Conservation (phyloP, 495 filamentous ascomycete genomes). For the Clohesyomyces aquaticus region DNA sequence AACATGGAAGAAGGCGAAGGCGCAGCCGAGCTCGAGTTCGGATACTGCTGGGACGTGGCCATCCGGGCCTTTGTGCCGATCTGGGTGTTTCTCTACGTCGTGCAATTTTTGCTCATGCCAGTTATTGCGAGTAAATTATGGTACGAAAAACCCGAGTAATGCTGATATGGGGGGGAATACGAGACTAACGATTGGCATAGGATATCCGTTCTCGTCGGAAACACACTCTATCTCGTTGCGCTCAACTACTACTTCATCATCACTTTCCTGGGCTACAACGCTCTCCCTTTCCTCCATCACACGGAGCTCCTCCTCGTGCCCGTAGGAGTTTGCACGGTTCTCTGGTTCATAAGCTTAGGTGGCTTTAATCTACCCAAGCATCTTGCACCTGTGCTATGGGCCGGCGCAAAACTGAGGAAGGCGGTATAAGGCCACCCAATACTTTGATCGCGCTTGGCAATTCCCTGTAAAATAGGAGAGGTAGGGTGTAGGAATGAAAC, state of each 20-base stretch:
- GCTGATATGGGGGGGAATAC: not conserved
- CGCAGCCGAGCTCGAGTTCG: constrained; percentile 68
- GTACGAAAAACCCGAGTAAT: constrained; percentile 36
- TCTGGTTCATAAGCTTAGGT: constrained; percentile 67
- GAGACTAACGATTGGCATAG: constrained; percentile 36
- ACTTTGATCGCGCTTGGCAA: no score
- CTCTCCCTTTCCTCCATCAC: constrained; percentile 72
- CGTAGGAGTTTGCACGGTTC: constrained; percentile 60
- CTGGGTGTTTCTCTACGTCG: constrained; percentile 72
- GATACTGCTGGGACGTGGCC: constrained; percentile 78
- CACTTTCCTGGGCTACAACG: constrained; percentile 76
- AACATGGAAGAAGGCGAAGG: constrained; percentile 55
- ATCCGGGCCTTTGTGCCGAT: constrained; percentile 76
- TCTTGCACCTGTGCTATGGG: constrained; percentile 56
- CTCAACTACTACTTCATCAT: constrained; percentile 72
- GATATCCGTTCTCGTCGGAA: constrained; percentile 70
- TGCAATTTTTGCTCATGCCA: constrained; percentile 74
- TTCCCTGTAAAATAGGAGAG: not conserved
- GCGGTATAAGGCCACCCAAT: constrained; percentile 43
- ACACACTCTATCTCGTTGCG: constrained; percentile 72
- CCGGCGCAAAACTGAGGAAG: constrained; percentile 47
- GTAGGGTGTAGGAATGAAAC: not conserved
- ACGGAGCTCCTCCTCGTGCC: constrained; percentile 71
- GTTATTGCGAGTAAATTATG: constrained; percentile 58
- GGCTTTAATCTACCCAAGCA: constrained; percentile 60